A percentile compares a stretch with the other conserved stretches of the same genome.
Evolutionary conservation across 352 stramenopile species (phyloP).

Genomic region (Globisporangium barbulae): DNA sequence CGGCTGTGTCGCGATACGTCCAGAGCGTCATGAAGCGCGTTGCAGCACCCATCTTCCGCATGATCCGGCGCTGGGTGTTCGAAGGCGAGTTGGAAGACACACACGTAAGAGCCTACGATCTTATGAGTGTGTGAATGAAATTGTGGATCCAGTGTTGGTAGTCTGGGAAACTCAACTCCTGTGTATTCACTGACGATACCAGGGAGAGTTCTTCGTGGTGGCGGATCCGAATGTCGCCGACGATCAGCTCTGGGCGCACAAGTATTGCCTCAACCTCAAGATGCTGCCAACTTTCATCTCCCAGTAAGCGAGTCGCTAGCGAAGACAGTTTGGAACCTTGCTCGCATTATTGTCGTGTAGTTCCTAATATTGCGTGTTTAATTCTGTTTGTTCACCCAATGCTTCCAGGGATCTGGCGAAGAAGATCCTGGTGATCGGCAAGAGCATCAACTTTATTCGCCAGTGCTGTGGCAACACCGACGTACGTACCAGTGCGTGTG

Average conservation of each 20-base stretch:
- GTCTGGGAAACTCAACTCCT: not conserved
- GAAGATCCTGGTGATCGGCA: constrained; percentile 95
- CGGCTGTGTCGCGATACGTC: constrained; percentile 63
- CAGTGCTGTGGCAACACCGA: constrained; percentile 91
- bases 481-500: constrained; percentile 29
- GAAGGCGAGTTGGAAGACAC: constrained; percentile 85
- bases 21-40: constrained; percentile 80
- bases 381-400: not conserved
- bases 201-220: constrained; percentile 89
- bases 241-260: constrained; percentile 83
- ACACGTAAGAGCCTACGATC: constrained; percentile 45
- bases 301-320: constrained; percentile 31
- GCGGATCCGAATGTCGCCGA: constrained; percentile 66
- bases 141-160: not conserved
- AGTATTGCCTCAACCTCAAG: constrained; percentile 80
- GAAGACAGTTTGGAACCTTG: not conserved
- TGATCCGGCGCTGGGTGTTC: constrained; percentile 88
- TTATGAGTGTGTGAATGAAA: not conserved
- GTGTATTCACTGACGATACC: constrained; percentile 1
- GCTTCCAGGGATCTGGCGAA: constrained; percentile 80
- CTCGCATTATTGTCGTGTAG: not conserved
- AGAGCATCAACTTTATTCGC: constrained; percentile 99
- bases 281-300: constrained; percentile 90
- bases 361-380: not conserved
- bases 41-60: constrained; percentile 75